phyloP scores from a whole-genome alignment of 2,329 filamentous ascomycete species.

The Aspergillus felis region DNA sequence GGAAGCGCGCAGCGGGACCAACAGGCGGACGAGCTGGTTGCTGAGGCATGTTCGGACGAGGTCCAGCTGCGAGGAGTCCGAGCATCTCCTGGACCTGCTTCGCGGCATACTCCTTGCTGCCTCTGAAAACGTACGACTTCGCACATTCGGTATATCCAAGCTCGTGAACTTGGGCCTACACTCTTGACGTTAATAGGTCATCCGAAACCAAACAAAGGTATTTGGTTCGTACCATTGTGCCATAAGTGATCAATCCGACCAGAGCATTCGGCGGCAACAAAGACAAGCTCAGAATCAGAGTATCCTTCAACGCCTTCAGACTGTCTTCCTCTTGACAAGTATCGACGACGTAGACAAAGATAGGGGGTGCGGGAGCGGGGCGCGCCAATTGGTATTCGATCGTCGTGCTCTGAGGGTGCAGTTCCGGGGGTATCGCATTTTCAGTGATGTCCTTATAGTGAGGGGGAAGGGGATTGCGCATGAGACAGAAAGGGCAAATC shows the following conservation, averaged over 20 bases:
- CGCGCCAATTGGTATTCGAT: constrained; percentile 63
- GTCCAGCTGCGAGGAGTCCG: constrained; percentile 67
- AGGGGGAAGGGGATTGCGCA: constrained; percentile 61
- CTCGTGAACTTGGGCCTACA: constrained; percentile 87
- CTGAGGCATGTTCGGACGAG: constrained; percentile 69
- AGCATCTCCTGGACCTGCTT: constrained; percentile 99
- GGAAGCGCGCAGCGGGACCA: constrained; percentile 81
- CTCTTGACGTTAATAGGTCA: constrained; percentile 10
- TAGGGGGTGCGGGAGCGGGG: constrained; percentile 61
- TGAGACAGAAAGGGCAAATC: constrained; percentile 67
- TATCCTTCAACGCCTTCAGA: constrained; percentile 63
- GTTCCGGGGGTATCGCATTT: constrained; percentile 62
- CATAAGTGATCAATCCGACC: constrained; percentile 64
- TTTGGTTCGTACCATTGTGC: constrained; percentile 71
- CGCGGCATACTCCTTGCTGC: constrained; percentile 95
- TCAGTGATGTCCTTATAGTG: constrained; percentile 68
- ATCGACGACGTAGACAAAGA: constrained; percentile 66
- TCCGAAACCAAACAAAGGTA: constrained; percentile 4
- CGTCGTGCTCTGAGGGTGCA: constrained; percentile 61
- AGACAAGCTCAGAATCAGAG: constrained; percentile 63
- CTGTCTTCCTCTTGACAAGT: constrained; percentile 67
- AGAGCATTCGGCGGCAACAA: constrained; percentile 60
- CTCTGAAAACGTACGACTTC: constrained; percentile 97
- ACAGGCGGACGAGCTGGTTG: constrained; percentile 70
- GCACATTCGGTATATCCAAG: constrained; percentile 97